Evolutionary conservation across 176 grass and related monocot genomes (phyloP), one percentile per base, ranked within the genome.

Genomic region (Eragrostis nindensis): DNA sequence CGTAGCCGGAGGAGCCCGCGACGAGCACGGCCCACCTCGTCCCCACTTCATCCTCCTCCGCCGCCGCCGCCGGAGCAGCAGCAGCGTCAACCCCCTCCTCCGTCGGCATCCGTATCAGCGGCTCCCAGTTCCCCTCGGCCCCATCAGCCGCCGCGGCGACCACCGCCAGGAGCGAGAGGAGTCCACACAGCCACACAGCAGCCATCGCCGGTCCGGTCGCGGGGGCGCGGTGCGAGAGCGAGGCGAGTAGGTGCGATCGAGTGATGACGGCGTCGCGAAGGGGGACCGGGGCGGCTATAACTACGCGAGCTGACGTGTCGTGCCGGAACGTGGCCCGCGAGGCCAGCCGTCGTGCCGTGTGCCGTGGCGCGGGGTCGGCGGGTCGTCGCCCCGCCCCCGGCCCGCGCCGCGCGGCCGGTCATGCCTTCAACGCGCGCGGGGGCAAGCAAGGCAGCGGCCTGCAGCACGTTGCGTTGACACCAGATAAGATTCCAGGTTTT

Each of bases 1-100:
- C 90, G 61, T 87, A 98, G 66, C 96, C 92, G 47, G 71, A 83
- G 44, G 96, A 98, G 18, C 95, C 95, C n/a, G 92, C 92, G 22
- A 98, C 84, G 77, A 98, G 92, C 56, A 98, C 84, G 36, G 92
- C 96, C 96, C 96, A 98, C 84, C 30, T 91, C 15, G 88, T 94
- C 59, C 68, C 92, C 61, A 80, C 48, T 6, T 7, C n/a, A 40
- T 40, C 74, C 24, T 65, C 90, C 27, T 17, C 79, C 25, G 39
- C 5, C 17, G 59, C 60, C 22, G 61, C 54, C 26, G 61, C 45
- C 24, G 85, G 39, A n/a, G 41, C 68, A 2, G n/a, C n/a, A n/a
- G 55, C 43, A 32, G 16, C 75, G 22, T 15, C 19, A 8, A 15
- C 73, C 60, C 68, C 50, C 65, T 66, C 75, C 71, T 86, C 88